These are phyloP conservation scores for barley (Hordeum vulgare) DNA, from an alignment of 176 grass and related monocot genomes.

Conservation along the genomic window DNA sequence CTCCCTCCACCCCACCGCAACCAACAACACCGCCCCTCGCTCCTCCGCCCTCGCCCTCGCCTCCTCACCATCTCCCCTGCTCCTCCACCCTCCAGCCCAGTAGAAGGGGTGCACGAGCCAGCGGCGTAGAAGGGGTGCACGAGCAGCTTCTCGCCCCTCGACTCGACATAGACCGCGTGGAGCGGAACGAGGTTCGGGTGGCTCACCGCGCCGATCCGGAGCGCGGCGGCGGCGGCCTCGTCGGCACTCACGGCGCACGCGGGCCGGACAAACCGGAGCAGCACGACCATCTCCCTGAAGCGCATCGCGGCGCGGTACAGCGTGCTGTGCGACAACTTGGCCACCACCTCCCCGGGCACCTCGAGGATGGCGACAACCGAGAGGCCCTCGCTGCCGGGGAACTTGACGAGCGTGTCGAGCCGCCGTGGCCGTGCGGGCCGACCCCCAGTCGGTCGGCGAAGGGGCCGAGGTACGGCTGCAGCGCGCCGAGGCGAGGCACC, in stretches of 20 bases:
- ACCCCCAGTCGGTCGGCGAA: constrained; percentile 39
- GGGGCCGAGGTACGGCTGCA: constrained; percentile 34
- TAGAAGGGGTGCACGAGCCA: constrained; percentile 60
- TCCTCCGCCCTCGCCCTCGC: no score
- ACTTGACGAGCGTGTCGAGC: constrained; percentile 53
- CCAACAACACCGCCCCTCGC: no score
- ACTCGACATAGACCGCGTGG: constrained; percentile 69
- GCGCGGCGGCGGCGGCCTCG: constrained; percentile 52
- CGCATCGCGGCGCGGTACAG: constrained; percentile 74
- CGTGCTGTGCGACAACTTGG: constrained; percentile 83
- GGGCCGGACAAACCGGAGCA: constrained; percentile 86
- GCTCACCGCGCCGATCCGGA: constrained; percentile 42
- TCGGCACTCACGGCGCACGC: constrained; percentile 46
- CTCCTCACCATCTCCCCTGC: no score
- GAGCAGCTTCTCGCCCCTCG: constrained; percentile 87
- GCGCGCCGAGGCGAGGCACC: constrained; percentile 55
- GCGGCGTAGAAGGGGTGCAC: constrained; percentile 91
- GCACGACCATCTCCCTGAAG: constrained; percentile 39
- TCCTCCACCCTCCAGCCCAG: no score
- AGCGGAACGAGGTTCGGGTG: constrained; percentile 87
- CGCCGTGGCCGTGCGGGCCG: background rate
- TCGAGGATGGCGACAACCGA: constrained; percentile 74
- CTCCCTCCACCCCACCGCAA: no score
- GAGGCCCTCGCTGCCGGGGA: constrained; percentile 74
- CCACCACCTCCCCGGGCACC: constrained; percentile 86